A percentile compares a stretch with the other conserved stretches of the same genome.
Conservation (phyloP, 306 rosid species). For the Amphicarpaea edgeworthii region DNA sequence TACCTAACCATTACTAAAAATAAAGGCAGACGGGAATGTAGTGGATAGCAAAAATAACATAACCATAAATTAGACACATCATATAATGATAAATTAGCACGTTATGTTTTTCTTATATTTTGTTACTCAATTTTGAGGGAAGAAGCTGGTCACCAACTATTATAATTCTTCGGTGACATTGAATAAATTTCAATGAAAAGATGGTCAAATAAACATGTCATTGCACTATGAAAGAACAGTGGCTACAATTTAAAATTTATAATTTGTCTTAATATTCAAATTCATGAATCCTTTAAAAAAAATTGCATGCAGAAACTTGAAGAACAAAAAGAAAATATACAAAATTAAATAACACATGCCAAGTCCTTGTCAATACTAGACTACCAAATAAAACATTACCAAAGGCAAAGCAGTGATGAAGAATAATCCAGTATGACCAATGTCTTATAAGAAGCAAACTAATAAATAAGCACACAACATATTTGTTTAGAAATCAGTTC, state of each 20-base stretch:
- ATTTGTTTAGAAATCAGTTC: constrained; percentile 9
- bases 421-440: constrained; percentile 21
- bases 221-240: constrained; percentile 28
- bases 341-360: neutral
- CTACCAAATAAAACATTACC: neutral
- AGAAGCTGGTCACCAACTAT: neutral
- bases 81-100: neutral
- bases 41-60: constrained; percentile 23
- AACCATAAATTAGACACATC: neutral
- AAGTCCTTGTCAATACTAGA: constrained; percentile 16
- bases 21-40: neutral
- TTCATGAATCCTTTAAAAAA: neutral
- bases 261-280: neutral
- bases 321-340: constrained; percentile 21
- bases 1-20: neutral
- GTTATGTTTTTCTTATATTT: neutral
- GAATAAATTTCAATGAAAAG: constrained; percentile 6
- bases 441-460: constrained; percentile 1
- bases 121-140: constrained; percentile 8
- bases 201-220: neutral
- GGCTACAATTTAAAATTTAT: neutral
- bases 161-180: neutral
- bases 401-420: constrained; percentile 25
- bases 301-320: constrained; percentile 1
- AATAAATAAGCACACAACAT: neutral